Evolutionary conservation across 2,329 filamentous ascomycete species (phyloP).

Genomic region (Mycosphaerelloides madeirae): DNA sequence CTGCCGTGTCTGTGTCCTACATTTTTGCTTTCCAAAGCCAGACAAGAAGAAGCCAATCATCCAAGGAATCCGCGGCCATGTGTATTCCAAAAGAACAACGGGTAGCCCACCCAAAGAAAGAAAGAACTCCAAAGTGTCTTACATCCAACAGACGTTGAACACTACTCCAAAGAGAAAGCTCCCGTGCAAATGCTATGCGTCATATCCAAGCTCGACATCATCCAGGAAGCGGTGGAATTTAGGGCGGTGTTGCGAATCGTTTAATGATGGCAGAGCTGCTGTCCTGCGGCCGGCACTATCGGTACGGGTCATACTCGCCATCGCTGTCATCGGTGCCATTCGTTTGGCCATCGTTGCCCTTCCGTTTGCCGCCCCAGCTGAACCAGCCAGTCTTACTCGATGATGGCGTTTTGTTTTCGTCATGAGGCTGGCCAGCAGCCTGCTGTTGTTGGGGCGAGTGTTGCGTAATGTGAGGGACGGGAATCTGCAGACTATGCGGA

Average conservation of each 20-base stretch:
- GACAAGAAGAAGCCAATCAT: no score
- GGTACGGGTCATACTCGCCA: conserved; percentile 22
- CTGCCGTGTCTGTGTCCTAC: no score
- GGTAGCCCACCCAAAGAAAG: no score
- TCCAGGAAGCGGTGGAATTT: neutral
- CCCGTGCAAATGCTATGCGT: no score
- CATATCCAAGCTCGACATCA: no score
- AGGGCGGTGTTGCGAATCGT: neutral
- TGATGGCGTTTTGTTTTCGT: conserved; percentile 10
- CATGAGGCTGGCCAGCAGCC: neutral
- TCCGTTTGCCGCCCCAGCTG: conserved; percentile 22
- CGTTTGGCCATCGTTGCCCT: conserved; percentile 11
- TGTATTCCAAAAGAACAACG: no score
- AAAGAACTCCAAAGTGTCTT: no score
- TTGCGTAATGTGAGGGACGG: conserved; percentile 5
- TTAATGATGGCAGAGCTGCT: no score
- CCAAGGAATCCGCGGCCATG: no score
- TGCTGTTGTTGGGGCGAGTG: conserved; percentile 2
- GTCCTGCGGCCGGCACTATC: conserved; percentile 14
- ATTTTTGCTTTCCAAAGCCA: no score
- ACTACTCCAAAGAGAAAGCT: no score
- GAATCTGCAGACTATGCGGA: conserved; percentile 11
- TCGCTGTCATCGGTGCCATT: conserved; percentile 12
- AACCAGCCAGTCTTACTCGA: conserved; percentile 16
- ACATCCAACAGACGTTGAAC: no score